Evolutionary conservation across 2,329 filamentous ascomycete genomes (phyloP), one percentile per base, ranked within the genome.

Genomic region (Juglanconis sp.): DNA sequence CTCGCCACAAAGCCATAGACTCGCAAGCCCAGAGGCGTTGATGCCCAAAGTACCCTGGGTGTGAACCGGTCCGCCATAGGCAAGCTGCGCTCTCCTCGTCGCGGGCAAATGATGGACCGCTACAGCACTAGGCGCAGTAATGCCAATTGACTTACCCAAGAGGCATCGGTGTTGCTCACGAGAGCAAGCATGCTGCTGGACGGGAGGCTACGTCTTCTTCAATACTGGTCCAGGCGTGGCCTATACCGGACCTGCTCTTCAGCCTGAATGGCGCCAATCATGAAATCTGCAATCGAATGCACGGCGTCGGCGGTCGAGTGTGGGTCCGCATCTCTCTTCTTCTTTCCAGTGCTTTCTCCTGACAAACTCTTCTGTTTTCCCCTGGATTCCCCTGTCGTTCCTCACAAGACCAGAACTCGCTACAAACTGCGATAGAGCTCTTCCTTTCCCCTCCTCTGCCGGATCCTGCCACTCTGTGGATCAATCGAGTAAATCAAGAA

Each of bases 11-110:
- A 66, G 64, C 66, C 68, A 70, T 73, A 70, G 71, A 68, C 66
- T 69, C 67, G 17, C 17, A 24, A 24, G 17, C 17, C 17, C 68
- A 64, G 71, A 69, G 73, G 69, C 70, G 73, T 77, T 77, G 75
- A 72, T 77, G 74, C 74, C 75, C 74, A 76, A 77, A 68, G 68
- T 70, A 69, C 70, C 67, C 38, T 42, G 10, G 38, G 17, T 44
- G n/a, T 30, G 42, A 34, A 36, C 11, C 10, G 35, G 30, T 24
- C 72, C 70, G 69, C 68, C 68, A 72, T 70, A 73, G 68, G 70
- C 69, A 73, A 67, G 64, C 66, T 63, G 31, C 42, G 40, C n/a
- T 15, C 30, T 10, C 31, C 24, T 50, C 40, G 24, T 24, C 35
- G 46, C 32, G 24, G 34, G 9, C 15, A 7, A 5, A 34, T 40